Evolutionary conservation across 371 early-diverging fungal species (phyloP).

Genomic region (Massospora cicadina): DNA sequence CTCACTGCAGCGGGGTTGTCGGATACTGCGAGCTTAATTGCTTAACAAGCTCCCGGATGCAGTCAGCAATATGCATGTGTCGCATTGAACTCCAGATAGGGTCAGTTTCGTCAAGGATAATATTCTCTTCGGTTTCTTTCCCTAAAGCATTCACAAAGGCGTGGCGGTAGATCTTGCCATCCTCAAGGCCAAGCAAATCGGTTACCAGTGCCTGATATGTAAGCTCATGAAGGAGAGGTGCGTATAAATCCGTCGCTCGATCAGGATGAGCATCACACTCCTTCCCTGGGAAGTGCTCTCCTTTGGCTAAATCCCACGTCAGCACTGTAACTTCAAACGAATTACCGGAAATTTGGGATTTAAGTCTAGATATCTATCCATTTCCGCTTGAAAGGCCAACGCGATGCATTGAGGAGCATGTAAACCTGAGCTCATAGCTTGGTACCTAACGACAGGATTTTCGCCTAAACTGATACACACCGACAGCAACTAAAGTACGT

Average conservation of each 20-base stretch:
- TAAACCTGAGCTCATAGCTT: conserved; percentile 32
- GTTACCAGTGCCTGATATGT: conserved; percentile 88
- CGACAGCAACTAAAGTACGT: conserved; percentile 29
- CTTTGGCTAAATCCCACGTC: conserved; percentile 27
- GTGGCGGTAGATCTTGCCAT: conserved; percentile 46
- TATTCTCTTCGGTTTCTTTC: conserved; percentile 30
- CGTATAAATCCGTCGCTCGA: conserved; percentile 65
- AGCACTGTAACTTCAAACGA: background rate
- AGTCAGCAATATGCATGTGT: conserved; percentile 86
- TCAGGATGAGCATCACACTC: conserved; percentile 72
- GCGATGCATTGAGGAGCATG: conserved; percentile 32
- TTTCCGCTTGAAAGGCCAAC: conserved; percentile 25
- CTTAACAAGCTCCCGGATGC: conserved; percentile 55
- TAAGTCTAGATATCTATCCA: conserved; percentile 35
- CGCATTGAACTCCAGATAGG: conserved; percentile 61
- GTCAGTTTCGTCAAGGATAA: conserved; percentile 49
- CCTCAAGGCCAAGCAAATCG: conserved; percentile 62
- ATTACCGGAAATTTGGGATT: conserved; percentile 43
- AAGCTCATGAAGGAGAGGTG: conserved; percentile 84
- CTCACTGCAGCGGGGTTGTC: conserved; percentile 34
- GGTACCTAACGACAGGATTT: conserved; percentile 72
- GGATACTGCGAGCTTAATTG: conserved; percentile 59
- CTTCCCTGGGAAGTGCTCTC: conserved; percentile 39
- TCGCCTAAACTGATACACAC: conserved; percentile 64
- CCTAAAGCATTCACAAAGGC: conserved; percentile 20